Percentiles rank a stretch among this genome's conserved stretches.
Conservation (phyloP, 2,329 filamentous ascomycete genomes). For the Penicillium sp. region DNA sequence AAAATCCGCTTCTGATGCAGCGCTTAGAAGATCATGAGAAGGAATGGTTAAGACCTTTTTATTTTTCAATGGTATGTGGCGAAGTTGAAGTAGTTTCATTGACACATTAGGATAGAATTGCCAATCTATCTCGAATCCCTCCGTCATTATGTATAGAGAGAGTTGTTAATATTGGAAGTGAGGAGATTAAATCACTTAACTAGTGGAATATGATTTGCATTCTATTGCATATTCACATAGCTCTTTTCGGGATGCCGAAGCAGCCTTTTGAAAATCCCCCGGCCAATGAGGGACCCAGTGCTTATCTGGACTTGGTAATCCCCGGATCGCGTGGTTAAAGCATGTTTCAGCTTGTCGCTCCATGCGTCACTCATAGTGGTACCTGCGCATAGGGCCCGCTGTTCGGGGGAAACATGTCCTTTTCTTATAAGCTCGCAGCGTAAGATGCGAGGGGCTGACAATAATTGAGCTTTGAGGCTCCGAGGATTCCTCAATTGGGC, state of each 20-base stretch:
- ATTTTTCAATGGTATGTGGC: too few species aligned
- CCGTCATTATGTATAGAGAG: background rate
- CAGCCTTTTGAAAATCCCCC: background rate
- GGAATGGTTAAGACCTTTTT: too few species aligned
- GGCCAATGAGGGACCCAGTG: constrained; percentile 1
- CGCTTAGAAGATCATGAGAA: too few species aligned
- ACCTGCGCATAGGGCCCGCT: background rate
- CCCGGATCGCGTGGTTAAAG: constrained; percentile 17
- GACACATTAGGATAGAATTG: too few species aligned
- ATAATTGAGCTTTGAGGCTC: constrained; percentile 2
- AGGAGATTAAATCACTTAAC: background rate
- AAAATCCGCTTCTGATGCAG: too few species aligned
- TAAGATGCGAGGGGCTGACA: constrained; percentile 4
- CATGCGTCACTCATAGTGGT: constrained; percentile 17
- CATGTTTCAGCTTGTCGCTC: constrained; percentile 6
- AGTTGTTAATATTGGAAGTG: background rate
- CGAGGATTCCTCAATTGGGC: background rate
- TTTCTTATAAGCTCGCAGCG: background rate
- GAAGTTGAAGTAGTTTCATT: too few species aligned
- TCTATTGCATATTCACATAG: too few species aligned
- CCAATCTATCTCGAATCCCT: too few species aligned
- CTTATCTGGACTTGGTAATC: constrained; percentile 31
- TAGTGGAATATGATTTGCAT: too few species aligned
- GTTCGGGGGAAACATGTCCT: background rate
- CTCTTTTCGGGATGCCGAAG: background rate